Evolutionary conservation across 2,329 filamentous ascomycete species (phyloP), one percentile per base, ranked within the genome.

Genomic region (Aspergillus terreus): DNA sequence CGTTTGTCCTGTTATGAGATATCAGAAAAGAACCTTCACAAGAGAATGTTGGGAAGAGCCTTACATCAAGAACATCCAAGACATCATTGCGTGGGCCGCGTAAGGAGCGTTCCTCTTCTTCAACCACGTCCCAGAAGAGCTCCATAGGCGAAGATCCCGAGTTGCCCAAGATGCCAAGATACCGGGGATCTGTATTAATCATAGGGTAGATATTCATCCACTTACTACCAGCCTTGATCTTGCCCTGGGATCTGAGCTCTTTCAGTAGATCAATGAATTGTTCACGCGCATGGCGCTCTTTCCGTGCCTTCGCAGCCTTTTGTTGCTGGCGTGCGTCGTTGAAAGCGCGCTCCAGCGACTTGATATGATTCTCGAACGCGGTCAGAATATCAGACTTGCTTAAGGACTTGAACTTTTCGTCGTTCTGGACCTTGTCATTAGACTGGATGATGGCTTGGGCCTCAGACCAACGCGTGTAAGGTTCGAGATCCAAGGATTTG

Each of bases 331-430:
- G 87, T 44, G 86, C 83, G 67, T 96, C 91, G 71, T 97, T 97
- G 76, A 95, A 92, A 47, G 84, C 84, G 55, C 91, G 87, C 73
- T 99, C 94, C 58, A 97, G 80, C 52, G 86, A 82, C 74, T 95
- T 96, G 77, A 97, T 94, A 68, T 97, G 92, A 65, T 88, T 90
- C 75, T 97, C 91, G 71, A 97, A 99, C 54, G 88, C 88, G 65
- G 84, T 91, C 75, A 99, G 80, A 68, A 97, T 84, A 71, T 99
- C 94, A 73, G 89, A 87, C 68, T 91, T 90, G 74, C 80, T 91
- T 62, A 99, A 83, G 64, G 85, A 77, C 71, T 90, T 84, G 77
- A 95, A 96, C 76, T 89, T 94, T 66, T 88, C 84, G 62, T 95
- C 90, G 68, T 79, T 81, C 71, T 90, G 84, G 69, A 95, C 91